These are phyloP conservation scores for Angophora floribunda DNA, from an alignment of 345 rosid genomes.

Conservation along the genomic window DNA sequence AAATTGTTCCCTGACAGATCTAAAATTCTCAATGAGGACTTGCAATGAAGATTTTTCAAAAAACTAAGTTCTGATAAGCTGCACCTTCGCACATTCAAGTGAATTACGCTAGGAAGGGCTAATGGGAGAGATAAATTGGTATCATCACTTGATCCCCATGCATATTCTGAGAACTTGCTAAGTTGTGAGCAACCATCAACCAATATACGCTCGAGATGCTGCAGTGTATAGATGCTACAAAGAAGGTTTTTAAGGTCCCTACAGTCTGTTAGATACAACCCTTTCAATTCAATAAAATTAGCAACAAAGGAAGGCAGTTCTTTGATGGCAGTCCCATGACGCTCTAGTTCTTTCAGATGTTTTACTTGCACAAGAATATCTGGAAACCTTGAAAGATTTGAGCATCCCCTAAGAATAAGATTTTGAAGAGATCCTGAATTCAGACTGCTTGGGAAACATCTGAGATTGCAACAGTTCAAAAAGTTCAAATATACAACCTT, in stretches of 20 bases:
- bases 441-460: background rate
- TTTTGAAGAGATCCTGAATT: background rate
- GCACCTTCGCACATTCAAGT: background rate
- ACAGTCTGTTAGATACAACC: background rate
- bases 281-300: too few relatives aligned
- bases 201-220: background rate
- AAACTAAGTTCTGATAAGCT: background rate
- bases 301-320: background rate
- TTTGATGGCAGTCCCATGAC: background rate
- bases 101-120: background rate
- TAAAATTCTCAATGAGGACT: background rate
- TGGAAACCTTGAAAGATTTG: background rate
- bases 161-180: background rate
- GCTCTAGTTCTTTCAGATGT: background rate
- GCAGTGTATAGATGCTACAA: background rate
- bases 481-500: background rate
- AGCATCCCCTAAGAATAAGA: background rate
- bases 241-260: background rate
- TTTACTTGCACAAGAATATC: background rate
- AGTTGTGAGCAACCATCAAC: background rate
- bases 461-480: background rate
- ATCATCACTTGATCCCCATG: background rate
- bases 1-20: background rate
- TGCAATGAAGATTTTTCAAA: background rate
- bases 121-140: background rate